Percentiles rank a stretch among this genome's conserved stretches.
Conservation (phyloP, 2,329 filamentous ascomycete species). For the Hyphodiscus sp. region DNA sequence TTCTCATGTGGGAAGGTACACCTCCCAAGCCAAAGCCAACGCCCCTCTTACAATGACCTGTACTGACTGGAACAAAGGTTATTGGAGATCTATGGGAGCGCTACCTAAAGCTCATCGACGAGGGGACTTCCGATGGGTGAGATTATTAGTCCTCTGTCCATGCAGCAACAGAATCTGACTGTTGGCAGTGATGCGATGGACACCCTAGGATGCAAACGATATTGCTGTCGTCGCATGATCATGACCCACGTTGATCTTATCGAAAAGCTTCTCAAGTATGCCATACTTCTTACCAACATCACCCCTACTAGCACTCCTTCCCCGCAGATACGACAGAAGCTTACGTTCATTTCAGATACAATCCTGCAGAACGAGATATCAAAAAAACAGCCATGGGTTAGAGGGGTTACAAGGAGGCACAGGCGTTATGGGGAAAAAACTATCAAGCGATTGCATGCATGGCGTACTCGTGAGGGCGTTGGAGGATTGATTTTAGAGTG, state of each 20-base stretch:
- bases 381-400: slow-evolving; percentile 32
- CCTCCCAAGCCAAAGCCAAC: slow-evolving; percentile 3
- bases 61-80: slow-evolving; percentile 52
- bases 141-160: slow-evolving; percentile 28
- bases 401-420: slow-evolving; percentile 7
- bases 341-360: slow-evolving; percentile 35
- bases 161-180: slow-evolving; percentile 9
- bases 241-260: slow-evolving; percentile 99
- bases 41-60: slow-evolving; percentile 10
- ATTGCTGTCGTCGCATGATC: slow-evolving; percentile 98
- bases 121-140: slow-evolving; percentile 68
- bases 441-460: slow-evolving; percentile 16
- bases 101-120: slow-evolving; percentile 82
- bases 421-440: slow-evolving; percentile 21
- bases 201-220: slow-evolving; percentile 84
- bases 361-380: slow-evolving; percentile 40
- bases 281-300: not conserved
- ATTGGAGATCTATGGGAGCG: slow-evolving; percentile 96
- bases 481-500: slow-evolving; percentile 3
- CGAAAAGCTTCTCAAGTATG: slow-evolving; percentile 91
- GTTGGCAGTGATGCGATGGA: slow-evolving; percentile 83
- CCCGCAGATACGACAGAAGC: not conserved
- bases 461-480: slow-evolving; percentile 22
- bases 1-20: slow-evolving; percentile 97
- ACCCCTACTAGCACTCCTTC: slow-evolving; percentile 2